Percentiles rank a stretch among this genome's conserved stretches.
phyloP scores from a whole-genome alignment of 73 alveolate species.

The Effrenium voratum region DNA sequence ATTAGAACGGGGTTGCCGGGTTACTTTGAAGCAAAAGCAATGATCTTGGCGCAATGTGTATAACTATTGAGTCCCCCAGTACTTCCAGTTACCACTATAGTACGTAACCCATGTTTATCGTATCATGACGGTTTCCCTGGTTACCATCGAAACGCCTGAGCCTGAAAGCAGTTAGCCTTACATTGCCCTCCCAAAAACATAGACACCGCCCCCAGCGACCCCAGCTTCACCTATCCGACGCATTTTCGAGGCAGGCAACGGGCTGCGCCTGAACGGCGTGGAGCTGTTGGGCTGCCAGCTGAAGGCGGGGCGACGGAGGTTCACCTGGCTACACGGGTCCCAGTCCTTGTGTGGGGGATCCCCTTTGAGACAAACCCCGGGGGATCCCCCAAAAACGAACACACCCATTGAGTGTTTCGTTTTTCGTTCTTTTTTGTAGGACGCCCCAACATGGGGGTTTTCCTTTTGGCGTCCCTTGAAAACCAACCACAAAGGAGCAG shows the following conservation, averaged over 20 bases:
- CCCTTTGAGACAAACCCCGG: background rate
- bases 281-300: slow-evolving; percentile 97
- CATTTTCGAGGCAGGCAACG: slow-evolving; percentile 95
- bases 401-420: no score
- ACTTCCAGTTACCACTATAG: no score
- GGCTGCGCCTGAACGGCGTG: slow-evolving; percentile 97
- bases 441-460: background rate
- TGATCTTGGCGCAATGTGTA: no score
- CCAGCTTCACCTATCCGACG: no score
- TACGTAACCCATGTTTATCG: no score
- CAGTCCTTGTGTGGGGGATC: background rate
- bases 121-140: no score
- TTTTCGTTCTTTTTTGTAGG: background rate
- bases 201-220: background rate
- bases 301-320: slow-evolving; percentile 92
- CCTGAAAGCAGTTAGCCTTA: background rate
- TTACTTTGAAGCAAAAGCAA: no score
- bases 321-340: background rate
- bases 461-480: no score
- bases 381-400: background rate
- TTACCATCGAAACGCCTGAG: background rate
- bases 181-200: background rate
- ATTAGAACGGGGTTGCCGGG: no score
- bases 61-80: no score
- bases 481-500: no score